Percentiles rank a stretch among this genome's conserved stretches.
These are phyloP conservation scores for Usnea hakonensis DNA, from an alignment of 495 filamentous ascomycete genomes.

Conservation along the genomic window DNA sequence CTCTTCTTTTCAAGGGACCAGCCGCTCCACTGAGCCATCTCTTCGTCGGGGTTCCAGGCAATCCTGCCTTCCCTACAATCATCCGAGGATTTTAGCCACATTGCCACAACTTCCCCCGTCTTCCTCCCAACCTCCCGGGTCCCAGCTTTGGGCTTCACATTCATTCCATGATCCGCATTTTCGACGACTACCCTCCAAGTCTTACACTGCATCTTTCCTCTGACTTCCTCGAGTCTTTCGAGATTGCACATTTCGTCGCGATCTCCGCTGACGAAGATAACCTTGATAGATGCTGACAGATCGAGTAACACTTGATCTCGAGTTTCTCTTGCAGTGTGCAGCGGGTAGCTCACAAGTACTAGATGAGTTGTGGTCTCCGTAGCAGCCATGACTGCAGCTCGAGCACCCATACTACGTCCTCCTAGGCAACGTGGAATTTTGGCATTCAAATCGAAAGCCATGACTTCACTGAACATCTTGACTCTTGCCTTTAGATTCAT, in stretches of 20 bases:
- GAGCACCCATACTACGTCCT: constrained; percentile 35
- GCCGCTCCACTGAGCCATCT: constrained; percentile 17
- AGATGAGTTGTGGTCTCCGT: constrained; percentile 21
- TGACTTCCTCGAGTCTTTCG: constrained; percentile 24
- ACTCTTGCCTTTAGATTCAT: constrained; percentile 32
- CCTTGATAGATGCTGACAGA: constrained; percentile 21
- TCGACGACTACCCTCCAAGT: constrained; percentile 29
- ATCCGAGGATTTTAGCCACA: constrained; percentile 24
- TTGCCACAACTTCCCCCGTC: constrained; percentile 28
- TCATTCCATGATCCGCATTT: constrained; percentile 36
- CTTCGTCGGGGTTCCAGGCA: constrained; percentile 14
- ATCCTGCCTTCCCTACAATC: constrained; percentile 14
- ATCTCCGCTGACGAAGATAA: constrained; percentile 32
- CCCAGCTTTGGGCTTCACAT: constrained; percentile 23
- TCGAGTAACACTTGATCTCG: constrained; percentile 32
- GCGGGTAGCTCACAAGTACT: constrained; percentile 34
- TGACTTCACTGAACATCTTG: constrained; percentile 27
- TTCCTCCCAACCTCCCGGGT: constrained; percentile 22
- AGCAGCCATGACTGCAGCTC: constrained; percentile 34
- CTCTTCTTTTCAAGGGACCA: constrained; percentile 2
- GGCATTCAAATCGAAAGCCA: constrained; percentile 11
- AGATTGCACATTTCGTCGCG: constrained; percentile 33
- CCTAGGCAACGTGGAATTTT: constrained; percentile 20
- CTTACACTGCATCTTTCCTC: constrained; percentile 28
- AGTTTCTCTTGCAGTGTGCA: constrained; percentile 26